Base-by-base conservation (phyloP, 2,329 filamentous ascomycete species). In the Ophiosphaerella korrae region DNA sequence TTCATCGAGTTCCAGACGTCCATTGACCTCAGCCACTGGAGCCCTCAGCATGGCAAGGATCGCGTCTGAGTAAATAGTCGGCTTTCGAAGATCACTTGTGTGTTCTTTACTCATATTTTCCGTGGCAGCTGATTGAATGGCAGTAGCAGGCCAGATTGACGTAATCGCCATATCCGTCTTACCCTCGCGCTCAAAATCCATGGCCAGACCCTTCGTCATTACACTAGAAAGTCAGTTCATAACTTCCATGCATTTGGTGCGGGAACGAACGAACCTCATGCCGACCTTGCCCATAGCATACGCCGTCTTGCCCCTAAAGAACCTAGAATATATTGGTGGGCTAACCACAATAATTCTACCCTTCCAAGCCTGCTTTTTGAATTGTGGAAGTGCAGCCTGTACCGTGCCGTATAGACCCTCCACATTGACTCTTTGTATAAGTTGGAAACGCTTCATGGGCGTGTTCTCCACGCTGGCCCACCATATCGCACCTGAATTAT, bases 401-500 rank as follows among this genome's bases (percentile, higher is more conserved):
- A 94, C 68, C 3, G 82, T 80, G 14, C 82, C 87, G 73, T 95
- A 95, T 0, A 95, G 77, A 0, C 90, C 91, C 62, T 90, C 58
- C 88, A 73, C 55, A 32, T 77, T 76, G 50, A 80, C 79, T 29
- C 74, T 68, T 58, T 79, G 78, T 72, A 79, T 75, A 1, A 78
- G 82, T 69, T 86, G 84, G 75, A 90, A 93, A n/a, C 89, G 82
- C 72, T 88, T 88, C 57, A 88, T 77, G 0, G 88, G 87, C 0
- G 89, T 93, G 40, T 86, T 82, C 44, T 86, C 82, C 0, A 95
- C 84, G 1, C 87, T 82, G 0, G 87, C 83, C 89, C 90, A 93
- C 87, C 88, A 94, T 59, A 95, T 92, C 2, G 90, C 90, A 35
- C 90, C 90, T 0, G 87, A 86, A 70, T 94, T 95, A 78, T 95